Conservation (phyloP, 1,284 basidiomycete genomes). For the Leucoagaricus sp. region DNA sequence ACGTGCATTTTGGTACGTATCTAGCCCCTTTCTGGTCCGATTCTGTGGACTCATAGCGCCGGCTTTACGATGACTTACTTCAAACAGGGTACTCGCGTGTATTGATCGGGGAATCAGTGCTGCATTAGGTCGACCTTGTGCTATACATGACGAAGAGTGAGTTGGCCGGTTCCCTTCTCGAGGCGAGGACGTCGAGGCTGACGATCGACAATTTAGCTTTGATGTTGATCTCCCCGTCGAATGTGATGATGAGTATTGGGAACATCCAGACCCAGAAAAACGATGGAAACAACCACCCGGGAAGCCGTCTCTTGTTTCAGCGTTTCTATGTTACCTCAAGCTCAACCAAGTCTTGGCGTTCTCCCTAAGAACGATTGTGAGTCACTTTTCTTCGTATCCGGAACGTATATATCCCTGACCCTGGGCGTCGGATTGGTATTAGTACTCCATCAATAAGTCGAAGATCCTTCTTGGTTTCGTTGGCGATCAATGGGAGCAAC, state of each 20-base stretch:
- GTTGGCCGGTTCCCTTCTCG: constrained; percentile 24
- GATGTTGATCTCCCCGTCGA: constrained; percentile 74
- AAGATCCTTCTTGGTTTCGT: constrained; percentile 59
- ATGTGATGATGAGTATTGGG: constrained; percentile 81
- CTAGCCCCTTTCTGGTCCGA: neutral
- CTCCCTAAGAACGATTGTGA: constrained; percentile 62
- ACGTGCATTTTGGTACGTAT: constrained; percentile 75
- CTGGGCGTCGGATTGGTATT: neutral
- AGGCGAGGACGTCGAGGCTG: neutral
- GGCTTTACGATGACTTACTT: neutral
- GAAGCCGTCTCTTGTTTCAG: constrained; percentile 52
- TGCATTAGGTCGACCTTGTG: constrained; percentile 77
- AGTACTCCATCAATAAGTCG: constrained; percentile 78
- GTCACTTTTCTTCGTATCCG: constrained; percentile 22
- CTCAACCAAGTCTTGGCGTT: constrained; percentile 69
- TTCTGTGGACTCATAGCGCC: neutral
- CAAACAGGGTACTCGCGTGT: constrained; percentile 58
- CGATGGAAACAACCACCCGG: constrained; percentile 59
- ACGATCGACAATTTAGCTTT: constrained; percentile 44
- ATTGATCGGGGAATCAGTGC: constrained; percentile 70
- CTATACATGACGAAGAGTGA: constrained; percentile 85
- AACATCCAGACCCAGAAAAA: constrained; percentile 50
- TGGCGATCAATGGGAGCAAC: constrained; percentile 66
- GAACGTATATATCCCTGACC: neutral
- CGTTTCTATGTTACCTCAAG: constrained; percentile 61